phyloP scores from a whole-genome alignment of 2,329 filamentous ascomycete genomes.

The Sporothrix humicola region DNA sequence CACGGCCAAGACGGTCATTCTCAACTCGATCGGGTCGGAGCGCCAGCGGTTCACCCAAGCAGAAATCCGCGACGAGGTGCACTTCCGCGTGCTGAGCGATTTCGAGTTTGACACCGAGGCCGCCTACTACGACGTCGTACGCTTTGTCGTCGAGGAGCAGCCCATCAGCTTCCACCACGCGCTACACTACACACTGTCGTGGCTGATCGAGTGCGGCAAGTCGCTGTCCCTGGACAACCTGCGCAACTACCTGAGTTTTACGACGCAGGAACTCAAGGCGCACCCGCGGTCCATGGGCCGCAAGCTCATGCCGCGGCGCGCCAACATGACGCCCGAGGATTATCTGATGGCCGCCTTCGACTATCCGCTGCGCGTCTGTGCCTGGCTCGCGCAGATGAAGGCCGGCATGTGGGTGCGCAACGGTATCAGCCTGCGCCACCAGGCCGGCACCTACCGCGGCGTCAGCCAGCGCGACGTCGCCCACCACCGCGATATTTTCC shows the following conservation, averaged over 20 bases:
- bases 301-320: slow-evolving; percentile 61
- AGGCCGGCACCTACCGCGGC: slow-evolving; percentile 90
- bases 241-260: slow-evolving; percentile 72
- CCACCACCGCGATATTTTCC: slow-evolving; percentile 92
- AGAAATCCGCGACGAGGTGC: slow-evolving; percentile 85
- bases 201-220: slow-evolving; percentile 90
- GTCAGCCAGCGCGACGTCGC: slow-evolving; percentile 89
- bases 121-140: slow-evolving; percentile 70
- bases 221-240: slow-evolving; percentile 72
- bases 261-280: slow-evolving; percentile 70
- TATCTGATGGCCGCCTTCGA: slow-evolving; percentile 88
- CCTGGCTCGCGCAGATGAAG: slow-evolving; percentile 98
- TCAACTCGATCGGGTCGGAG: slow-evolving; percentile 90
- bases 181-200: slow-evolving; percentile 93
- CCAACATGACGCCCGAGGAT: slow-evolving; percentile 69
- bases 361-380: slow-evolving; percentile 89
- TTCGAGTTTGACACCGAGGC: slow-evolving; percentile 76
- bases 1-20: slow-evolving; percentile 80
- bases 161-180: slow-evolving; percentile 97
- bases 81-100: slow-evolving; percentile 76
- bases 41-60: slow-evolving; percentile 81
- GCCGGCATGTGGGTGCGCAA: slow-evolving; percentile 99
- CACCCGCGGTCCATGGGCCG: slow-evolving; percentile 67
- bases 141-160: slow-evolving; percentile 86
- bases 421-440: slow-evolving; percentile 91